Base-by-base conservation (phyloP, 1,284 basidiomycete species). In the Athelia sp. region DNA sequence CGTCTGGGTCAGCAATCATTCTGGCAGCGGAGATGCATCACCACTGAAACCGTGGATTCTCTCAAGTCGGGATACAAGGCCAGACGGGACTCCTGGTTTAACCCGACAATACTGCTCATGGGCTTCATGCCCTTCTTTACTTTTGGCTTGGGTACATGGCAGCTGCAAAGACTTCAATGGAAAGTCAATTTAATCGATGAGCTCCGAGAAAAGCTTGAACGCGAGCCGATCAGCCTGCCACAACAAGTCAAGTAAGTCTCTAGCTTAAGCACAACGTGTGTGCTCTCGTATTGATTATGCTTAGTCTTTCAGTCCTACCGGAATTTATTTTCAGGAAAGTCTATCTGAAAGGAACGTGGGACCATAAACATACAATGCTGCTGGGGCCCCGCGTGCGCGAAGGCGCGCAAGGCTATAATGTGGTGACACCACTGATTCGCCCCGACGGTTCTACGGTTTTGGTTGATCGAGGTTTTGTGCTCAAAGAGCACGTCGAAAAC, bases 171-270 rank as follows among this genome's bases (percentile, higher is more conserved):
- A 36, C 76, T 99, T 40, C 82, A 92, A 63, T 99, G 97, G 97
- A 99, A 99, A 69, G 74, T 98, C 26, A 80, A 82, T 47, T 76
- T 99, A 52, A 98, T 99, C 56, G 92, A 98, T 56, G 93, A 98
- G 62, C 76, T 99, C 40, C 90, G 98, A 62, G 84, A 91, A 66
- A 98, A 98, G 70, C 72, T 98, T 23, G 78, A 87, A 53, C 78
- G 87, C 24, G 81, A 83, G 31, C 90, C 97, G 0, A 79, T 99
- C 52, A 64, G 74, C 21, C 72, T 99, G 21, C 96, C 96, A 1
- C 77, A 76, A 38, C 82, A 82, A 65, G 85, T 99, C 72, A 96
- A 98, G 94, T 97, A 67, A 87, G 61, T 45, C 34, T 48, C n/a
- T n/a, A n/a, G n/a, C n/a, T 19, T 50, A 52, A 47, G 24, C n/a